These are phyloP conservation scores for Phytophthora brassicae DNA, from an alignment of 352 stramenopile species.

Conservation along the genomic window DNA sequence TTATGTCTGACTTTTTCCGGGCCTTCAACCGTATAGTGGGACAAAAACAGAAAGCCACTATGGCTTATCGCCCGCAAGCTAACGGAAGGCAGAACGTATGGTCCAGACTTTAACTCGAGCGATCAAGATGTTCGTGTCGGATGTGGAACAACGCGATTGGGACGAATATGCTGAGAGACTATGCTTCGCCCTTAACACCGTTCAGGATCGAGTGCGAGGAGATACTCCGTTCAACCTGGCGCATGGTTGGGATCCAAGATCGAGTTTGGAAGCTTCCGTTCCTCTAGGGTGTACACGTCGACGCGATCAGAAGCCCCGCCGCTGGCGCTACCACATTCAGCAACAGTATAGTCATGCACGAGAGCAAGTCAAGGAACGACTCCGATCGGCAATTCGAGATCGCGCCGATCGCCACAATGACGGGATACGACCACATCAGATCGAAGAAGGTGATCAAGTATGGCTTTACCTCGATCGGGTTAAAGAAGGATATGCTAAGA, in stretches of 20 bases:
- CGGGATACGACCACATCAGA: not conserved
- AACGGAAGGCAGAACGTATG: not conserved
- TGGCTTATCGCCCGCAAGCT: not conserved
- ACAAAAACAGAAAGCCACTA: not conserved
- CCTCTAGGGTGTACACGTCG: not conserved
- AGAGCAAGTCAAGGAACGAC: not conserved
- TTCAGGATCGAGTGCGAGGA: not conserved
- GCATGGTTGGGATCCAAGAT: not conserved
- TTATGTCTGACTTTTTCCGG: not conserved
- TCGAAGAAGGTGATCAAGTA: not conserved
- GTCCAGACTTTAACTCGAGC: not conserved
- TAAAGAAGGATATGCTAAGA: not conserved
- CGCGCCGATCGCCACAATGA: not conserved
- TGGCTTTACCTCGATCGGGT: not conserved
- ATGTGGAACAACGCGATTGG: not conserved
- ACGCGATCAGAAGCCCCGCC: not conserved
- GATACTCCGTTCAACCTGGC: not conserved
- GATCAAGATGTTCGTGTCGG: not conserved
- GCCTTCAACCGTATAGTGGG: not conserved
- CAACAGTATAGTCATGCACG: not conserved
- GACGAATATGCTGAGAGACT: not conserved
- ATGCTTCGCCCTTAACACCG: not conserved
- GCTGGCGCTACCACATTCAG: not conserved
- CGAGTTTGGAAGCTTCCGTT: not conserved
- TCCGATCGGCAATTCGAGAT: not conserved